phyloP scores from a whole-genome alignment of 78 protist species.

The Cavenderia fasciculata region DNA sequence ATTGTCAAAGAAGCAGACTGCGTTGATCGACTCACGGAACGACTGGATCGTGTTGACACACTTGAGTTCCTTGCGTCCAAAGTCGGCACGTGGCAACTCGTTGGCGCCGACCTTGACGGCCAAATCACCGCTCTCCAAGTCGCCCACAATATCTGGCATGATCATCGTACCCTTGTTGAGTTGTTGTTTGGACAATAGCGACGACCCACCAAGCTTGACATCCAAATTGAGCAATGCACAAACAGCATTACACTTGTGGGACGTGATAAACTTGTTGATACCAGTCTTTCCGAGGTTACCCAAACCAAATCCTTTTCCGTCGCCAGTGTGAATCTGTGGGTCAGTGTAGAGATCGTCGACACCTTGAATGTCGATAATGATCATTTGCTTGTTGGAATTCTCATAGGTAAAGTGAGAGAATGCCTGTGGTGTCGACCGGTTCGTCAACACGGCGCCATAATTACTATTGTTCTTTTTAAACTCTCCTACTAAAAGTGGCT shows the following conservation, averaged over 20 bases:
- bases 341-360: slow-evolving; percentile 93
- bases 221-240: slow-evolving; percentile 75
- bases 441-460: slow-evolving; percentile 69
- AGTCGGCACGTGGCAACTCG: slow-evolving; percentile 33
- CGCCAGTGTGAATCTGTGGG: slow-evolving; percentile 91
- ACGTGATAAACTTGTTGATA: slow-evolving; percentile 79
- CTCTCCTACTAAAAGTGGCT: slow-evolving; percentile 72
- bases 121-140: neutral
- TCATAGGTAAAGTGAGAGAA: slow-evolving; percentile 93
- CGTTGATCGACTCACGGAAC: slow-evolving; percentile 57
- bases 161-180: slow-evolving; percentile 66
- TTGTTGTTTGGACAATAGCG: slow-evolving; percentile 8
- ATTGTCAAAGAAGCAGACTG: slow-evolving; percentile 35
- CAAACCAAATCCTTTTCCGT: slow-evolving; percentile 88
- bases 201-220: slow-evolving; percentile 54
- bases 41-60: slow-evolving; percentile 51
- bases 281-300: slow-evolving; percentile 90
- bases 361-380: slow-evolving; percentile 92
- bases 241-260: slow-evolving; percentile 90
- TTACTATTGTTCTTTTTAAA: slow-evolving; percentile 69
- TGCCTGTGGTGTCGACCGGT: slow-evolving; percentile 90
- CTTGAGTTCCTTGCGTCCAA: slow-evolving; percentile 38
- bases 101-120: slow-evolving; percentile 46
- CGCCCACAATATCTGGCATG: slow-evolving; percentile 56
- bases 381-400: slow-evolving; percentile 48